Base-by-base conservation (phyloP, 352 stramenopile species). In the Albugo laibachii region DNA sequence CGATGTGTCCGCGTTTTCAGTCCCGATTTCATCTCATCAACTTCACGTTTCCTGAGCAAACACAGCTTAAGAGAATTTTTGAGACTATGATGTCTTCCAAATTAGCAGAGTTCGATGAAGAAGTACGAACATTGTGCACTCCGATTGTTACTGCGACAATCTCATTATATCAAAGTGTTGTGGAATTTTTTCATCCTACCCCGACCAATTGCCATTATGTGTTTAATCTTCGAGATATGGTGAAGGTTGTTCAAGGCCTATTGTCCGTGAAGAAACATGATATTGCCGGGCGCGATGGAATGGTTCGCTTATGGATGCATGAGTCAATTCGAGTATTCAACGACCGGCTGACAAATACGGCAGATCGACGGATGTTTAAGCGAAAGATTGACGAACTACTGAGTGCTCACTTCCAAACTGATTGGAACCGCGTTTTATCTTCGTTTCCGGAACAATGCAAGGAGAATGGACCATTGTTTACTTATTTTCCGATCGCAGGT, bases 1-100 rank as follows among this genome's bases (percentile, higher is more conserved):
- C 93, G 15, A 93, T 94, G 45, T 93, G 75, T 46, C 77, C 71
- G 1, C 72, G 86, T 6, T 93, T 93, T 38, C 85, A 96, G 55
- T 88, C 78, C 38, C 73, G 85, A 1, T 96, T 96, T 56, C 82
- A 92, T 49, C 46, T 96, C 0, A 65, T 96, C 8, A 94, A 95
- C 58, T 75, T 92, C 45, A 93, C 82, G 20, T 85, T 93, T 37
- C 63, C 74, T 2, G 75, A 91, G 48, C 68, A 89, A 41, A 61
- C 75, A 2, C 80, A 92, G 43, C 52, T 92, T 11, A 82, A 83
- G 43, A 68, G 75, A 4, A 93, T 93, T 38, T 93, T 93, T 42
- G 79, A 92, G 49, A 84, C 73, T 13, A 92, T 93, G 74, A 64
- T 93, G 0, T 68, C 83, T 15, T 73, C 77, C 1, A 89, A 91